These are phyloP conservation scores for Capsicum chinense DNA, from an alignment of 257 asterid species.

Conservation along the genomic window DNA sequence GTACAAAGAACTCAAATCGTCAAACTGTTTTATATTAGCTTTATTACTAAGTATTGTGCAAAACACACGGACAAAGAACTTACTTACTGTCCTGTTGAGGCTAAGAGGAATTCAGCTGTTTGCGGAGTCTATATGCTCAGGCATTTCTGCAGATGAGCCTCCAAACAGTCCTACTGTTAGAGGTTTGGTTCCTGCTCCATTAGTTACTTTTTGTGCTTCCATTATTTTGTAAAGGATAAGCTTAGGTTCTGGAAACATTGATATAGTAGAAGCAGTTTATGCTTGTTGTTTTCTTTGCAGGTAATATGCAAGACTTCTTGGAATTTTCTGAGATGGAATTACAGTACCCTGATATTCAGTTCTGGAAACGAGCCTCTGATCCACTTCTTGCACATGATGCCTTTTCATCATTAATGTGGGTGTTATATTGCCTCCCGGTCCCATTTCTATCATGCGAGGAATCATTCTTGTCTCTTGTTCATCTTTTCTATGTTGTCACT, in stretches of 20 bases:
- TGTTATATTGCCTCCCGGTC: conserved; percentile 86
- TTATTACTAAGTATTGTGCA: conserved; percentile 72
- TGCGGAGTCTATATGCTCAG: conserved; percentile 66
- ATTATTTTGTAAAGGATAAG: conserved; percentile 5
- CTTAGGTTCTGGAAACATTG: not conserved
- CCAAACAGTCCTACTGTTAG: conserved; percentile 23
- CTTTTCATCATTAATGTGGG: conserved; percentile 95
- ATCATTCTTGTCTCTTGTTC: conserved; percentile 78
- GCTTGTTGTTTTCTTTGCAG: conserved; percentile 50
- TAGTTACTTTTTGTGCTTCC: not conserved
- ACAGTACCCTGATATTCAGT: conserved; percentile 66
- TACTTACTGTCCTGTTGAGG: conserved; percentile 63
- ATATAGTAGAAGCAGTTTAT: conserved; percentile 6
- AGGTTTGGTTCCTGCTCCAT: not conserved
- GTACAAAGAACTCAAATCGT: conserved; percentile 75
- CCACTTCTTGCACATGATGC: conserved; percentile 83
- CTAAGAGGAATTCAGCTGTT: conserved; percentile 74
- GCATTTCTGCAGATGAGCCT: conserved; percentile 41
- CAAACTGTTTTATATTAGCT: conserved; percentile 80
- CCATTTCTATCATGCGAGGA: conserved; percentile 77
- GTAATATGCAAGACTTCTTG: conserved; percentile 65
- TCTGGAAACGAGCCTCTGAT: conserved; percentile 77
- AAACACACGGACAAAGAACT: conserved; percentile 52
- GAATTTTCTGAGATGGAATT: conserved; percentile 57
- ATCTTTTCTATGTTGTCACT: conserved; percentile 62